phyloP scores from a whole-genome alignment of 139 green algal species.

The Coelastrella sp. region DNA sequence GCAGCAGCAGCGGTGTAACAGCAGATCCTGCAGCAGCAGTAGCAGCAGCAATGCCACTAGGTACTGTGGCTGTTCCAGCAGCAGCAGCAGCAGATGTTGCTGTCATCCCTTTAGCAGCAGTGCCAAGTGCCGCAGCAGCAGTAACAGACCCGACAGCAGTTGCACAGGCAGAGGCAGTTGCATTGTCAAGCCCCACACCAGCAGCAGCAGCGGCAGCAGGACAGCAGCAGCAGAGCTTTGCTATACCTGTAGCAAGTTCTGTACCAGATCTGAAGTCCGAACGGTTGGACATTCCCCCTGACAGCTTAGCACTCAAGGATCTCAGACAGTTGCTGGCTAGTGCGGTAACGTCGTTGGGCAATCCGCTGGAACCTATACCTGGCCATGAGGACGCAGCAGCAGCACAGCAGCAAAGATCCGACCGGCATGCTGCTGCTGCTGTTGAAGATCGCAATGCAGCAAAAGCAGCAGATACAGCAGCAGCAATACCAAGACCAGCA shows the following conservation, averaged over 20 bases:
- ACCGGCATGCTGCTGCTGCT: not conserved
- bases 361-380: not conserved
- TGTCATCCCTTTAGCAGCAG: no score
- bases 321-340: not conserved
- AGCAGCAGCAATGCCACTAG: no score
- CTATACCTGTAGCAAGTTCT: not conserved
- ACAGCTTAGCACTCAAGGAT: not conserved
- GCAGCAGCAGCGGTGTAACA: no score
- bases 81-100: not conserved
- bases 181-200: not conserved
- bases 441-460: no score
- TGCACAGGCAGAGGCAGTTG: not conserved
- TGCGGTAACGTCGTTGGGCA: not conserved
- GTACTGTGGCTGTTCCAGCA: no score
- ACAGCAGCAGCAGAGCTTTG: not conserved
- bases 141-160: no score
- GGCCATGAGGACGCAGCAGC: not conserved
- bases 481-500: not conserved
- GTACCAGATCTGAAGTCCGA: not conserved
- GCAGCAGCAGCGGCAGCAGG: not conserved
- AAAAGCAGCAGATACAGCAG: no score
- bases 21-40: no score
- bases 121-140: no score
- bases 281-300: not conserved
- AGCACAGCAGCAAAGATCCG: not conserved